A percentile compares a stretch with the other conserved stretches of the same genome.
Conservation (phyloP, 208 protist species). For the Trypanosoma melophagium region DNA sequence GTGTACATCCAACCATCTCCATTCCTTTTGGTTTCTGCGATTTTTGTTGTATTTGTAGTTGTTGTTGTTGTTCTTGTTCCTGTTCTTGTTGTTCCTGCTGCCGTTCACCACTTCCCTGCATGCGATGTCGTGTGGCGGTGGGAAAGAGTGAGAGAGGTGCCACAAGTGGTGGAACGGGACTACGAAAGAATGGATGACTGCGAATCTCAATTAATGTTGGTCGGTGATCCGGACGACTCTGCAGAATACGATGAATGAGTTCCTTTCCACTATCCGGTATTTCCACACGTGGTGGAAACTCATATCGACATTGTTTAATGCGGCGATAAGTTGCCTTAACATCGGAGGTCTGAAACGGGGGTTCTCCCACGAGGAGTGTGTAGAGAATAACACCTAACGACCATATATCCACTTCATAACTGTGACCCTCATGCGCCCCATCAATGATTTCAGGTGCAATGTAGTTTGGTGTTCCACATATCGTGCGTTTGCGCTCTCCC, state of each 20-base stretch:
- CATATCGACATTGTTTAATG: conserved; percentile 93
- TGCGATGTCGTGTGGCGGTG: conserved; percentile 27
- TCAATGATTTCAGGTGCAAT: conserved; percentile 95
- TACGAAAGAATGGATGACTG: conserved; percentile 87
- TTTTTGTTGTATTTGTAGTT: neutral
- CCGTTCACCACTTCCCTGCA: neutral
- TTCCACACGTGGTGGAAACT: conserved; percentile 78
- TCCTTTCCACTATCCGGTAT: conserved; percentile 76
- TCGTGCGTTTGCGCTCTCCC: conserved; percentile 93
- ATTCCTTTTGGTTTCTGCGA: conserved; percentile 1
- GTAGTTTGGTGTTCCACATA: conserved; percentile 97
- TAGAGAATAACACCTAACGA: conserved; percentile 97
- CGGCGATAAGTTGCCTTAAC: conserved; percentile 96
- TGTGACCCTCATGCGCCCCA: conserved; percentile 87
- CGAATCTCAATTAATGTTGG: conserved; percentile 89
- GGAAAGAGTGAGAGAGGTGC: conserved; percentile 57
- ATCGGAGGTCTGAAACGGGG: conserved; percentile 97
- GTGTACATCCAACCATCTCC: conserved; percentile 9
- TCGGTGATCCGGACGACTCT: conserved; percentile 73
- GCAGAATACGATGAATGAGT: conserved; percentile 92
- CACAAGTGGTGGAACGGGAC: conserved; percentile 41
- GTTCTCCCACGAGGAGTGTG: conserved; percentile 96
- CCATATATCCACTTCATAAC: conserved; percentile 98
- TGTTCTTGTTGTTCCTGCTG: conserved; percentile 6
- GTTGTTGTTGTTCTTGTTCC: neutral